These are phyloP conservation scores for Coemansia sp. DNA, from an alignment of 192 early-diverging fungal species.

Conservation along the genomic window DNA sequence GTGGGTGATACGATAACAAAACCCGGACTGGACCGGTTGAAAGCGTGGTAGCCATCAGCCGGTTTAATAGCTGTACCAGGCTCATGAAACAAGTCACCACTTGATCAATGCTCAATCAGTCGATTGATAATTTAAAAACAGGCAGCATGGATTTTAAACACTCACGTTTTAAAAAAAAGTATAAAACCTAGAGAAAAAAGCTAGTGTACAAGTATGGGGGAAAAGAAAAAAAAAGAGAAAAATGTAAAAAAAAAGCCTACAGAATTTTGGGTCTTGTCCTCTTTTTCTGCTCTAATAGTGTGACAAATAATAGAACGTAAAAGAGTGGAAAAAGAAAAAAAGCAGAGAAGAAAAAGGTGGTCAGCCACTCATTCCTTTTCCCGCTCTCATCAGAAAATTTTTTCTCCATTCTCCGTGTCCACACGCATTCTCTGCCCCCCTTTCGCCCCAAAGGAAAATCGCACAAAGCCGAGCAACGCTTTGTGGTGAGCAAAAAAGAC, in stretches of 20 bases:
- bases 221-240: conserved; percentile 10
- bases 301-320: conserved; percentile 14
- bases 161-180: conserved; percentile 10
- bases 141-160: neutral
- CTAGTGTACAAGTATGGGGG: conserved; percentile 1
- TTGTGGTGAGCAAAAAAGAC: conserved; percentile 1
- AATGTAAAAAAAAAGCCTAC: conserved; percentile 8
- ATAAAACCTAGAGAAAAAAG: conserved; percentile 7
- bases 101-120: neutral
- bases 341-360: conserved; percentile 49
- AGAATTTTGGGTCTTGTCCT: conserved; percentile 9
- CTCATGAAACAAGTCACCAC: neutral
- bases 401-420: conserved; percentile 8
- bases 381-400: conserved; percentile 10
- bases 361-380: conserved; percentile 16
- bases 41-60: neutral
- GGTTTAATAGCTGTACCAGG: neutral
- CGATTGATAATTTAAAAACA: neutral
- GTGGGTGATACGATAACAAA: too few relatives aligned
- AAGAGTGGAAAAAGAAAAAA: conserved; percentile 28
- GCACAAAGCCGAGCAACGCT: neutral
- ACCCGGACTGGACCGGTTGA: neutral
- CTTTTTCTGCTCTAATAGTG: conserved; percentile 12
- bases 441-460: conserved; percentile 3
- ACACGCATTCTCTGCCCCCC: conserved; percentile 1